Percentiles rank a stretch among this genome's conserved stretches.
These are phyloP conservation scores for Zizania latifolia DNA, from an alignment of 176 grass and related monocot species.

Conservation along the genomic window DNA sequence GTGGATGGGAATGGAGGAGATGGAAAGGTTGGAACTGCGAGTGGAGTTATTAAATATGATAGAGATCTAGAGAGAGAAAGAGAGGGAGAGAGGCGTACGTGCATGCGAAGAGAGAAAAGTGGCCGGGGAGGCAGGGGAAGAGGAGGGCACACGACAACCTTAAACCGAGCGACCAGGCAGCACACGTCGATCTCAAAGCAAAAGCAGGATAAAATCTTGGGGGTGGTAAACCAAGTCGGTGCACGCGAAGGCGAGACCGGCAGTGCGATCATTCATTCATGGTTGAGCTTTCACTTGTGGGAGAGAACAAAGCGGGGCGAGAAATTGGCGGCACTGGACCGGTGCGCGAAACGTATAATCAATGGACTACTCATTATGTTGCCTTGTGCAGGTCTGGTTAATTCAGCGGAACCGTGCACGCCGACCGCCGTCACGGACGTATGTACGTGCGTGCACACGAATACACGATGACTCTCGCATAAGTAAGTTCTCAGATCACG, in stretches of 20 bases:
- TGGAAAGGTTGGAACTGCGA: conserved; percentile 20
- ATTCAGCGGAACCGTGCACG: conserved; percentile 28
- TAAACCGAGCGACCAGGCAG: conserved; percentile 11
- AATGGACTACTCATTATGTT: not conserved
- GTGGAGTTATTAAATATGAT: conserved; percentile 34
- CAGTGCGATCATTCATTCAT: too few relatives aligned
- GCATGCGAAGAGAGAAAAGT: conserved; percentile 12
- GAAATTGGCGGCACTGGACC: not conserved
- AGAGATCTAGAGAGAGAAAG: conserved; percentile 2
- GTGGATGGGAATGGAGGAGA: not conserved
- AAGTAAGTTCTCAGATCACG: not conserved
- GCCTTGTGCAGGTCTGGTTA: not conserved
- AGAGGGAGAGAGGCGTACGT: conserved; percentile 1
- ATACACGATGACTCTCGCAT: too few relatives aligned
- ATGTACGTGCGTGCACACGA: not conserved
- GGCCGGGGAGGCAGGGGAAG: not conserved
- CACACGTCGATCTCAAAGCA: not conserved
- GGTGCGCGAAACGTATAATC: not conserved
- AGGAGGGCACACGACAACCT: conserved; percentile 28
- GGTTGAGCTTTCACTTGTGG: not conserved
- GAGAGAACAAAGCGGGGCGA: not conserved
- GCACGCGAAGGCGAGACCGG: not conserved
- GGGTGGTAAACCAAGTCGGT: conserved; percentile 10
- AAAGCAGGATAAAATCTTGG: not conserved
- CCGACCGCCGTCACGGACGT: not conserved